These are phyloP conservation scores for Hypoxylon sp. DNA, from an alignment of 2,329 filamentous ascomycete genomes.

Conservation along the genomic window DNA sequence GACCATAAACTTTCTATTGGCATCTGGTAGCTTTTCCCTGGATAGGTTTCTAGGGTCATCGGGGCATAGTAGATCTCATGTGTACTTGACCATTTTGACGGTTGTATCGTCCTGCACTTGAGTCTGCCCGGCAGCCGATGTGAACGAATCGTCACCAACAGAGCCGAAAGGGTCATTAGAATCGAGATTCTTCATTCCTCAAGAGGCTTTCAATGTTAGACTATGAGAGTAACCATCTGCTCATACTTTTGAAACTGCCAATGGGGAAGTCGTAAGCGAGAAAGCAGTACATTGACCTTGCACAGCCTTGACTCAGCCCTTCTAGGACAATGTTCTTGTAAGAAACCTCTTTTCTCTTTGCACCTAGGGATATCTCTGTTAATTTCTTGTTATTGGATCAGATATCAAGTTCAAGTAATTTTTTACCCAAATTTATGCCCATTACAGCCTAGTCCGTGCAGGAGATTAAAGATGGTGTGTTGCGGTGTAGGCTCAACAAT, in stretches of 20 bases:
- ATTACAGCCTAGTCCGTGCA: conserved; percentile 45
- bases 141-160: conserved; percentile 1
- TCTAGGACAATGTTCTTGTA: conserved; percentile 63
- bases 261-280: conserved; percentile 56
- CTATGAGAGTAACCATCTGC: conserved; percentile 62
- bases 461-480: conserved; percentile 42
- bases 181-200: neutral
- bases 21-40: neutral
- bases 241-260: conserved; percentile 64
- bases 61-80: neutral
- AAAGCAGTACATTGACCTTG: conserved; percentile 60
- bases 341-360: conserved; percentile 52
- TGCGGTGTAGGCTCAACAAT: conserved; percentile 44
- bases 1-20: neutral
- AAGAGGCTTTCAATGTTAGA: conserved; percentile 52
- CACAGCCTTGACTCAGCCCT: conserved; percentile 70
- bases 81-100: neutral
- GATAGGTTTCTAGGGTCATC: neutral
- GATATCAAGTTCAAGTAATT: conserved; percentile 49
- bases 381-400: conserved; percentile 49
- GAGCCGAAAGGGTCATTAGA: neutral
- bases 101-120: neutral
- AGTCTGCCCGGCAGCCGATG: neutral
- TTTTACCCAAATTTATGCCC: conserved; percentile 53
- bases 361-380: conserved; percentile 55